These are phyloP conservation scores for Arthrobotrys megalospora DNA, from an alignment of 2,329 filamentous ascomycete species.

Conservation along the genomic window DNA sequence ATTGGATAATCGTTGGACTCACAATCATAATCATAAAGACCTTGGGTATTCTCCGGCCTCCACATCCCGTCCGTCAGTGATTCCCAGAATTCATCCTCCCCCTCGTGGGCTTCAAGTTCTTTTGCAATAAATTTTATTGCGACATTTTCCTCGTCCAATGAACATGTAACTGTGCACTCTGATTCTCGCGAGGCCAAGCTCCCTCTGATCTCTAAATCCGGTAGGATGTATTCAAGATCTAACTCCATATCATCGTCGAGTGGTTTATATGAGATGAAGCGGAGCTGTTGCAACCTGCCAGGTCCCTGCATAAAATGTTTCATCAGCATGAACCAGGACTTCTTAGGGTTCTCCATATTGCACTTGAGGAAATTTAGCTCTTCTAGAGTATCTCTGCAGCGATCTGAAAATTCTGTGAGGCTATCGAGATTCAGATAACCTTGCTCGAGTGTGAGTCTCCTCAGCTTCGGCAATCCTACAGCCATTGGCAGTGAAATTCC, in stretches of 20 bases:
- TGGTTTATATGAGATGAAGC: constrained; percentile 15
- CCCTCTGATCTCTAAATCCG: background rate
- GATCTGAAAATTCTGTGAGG: constrained; percentile 5
- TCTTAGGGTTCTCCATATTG: constrained; percentile 32
- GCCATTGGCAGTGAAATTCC: constrained; percentile 17
- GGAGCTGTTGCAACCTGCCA: background rate
- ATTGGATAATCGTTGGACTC: no score
- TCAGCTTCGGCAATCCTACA: constrained; percentile 6
- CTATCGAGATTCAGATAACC: constrained; percentile 20
- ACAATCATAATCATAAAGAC: no score
- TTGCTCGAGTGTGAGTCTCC: constrained; percentile 4
- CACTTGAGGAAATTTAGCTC: constrained; percentile 25
- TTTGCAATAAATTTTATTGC: constrained; percentile 22
- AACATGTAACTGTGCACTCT: constrained; percentile 5
- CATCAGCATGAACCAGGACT: constrained; percentile 17
- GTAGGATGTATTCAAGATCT: constrained; percentile 15
- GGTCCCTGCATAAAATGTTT: constrained; percentile 16
- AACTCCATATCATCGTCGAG: constrained; percentile 3
- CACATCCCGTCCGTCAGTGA: constrained; percentile 21
- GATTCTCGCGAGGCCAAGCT: background rate
- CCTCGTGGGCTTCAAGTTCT: constrained; percentile 6
- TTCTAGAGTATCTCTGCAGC: background rate
- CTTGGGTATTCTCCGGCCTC: constrained; percentile 8
- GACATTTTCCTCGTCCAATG: background rate
- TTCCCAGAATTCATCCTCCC: constrained; percentile 32